Percentiles rank a stretch among this genome's conserved stretches.
These are phyloP conservation scores for Cytidiella melzeri DNA, from an alignment of 768 basidiomycete species.

Conservation along the genomic window DNA sequence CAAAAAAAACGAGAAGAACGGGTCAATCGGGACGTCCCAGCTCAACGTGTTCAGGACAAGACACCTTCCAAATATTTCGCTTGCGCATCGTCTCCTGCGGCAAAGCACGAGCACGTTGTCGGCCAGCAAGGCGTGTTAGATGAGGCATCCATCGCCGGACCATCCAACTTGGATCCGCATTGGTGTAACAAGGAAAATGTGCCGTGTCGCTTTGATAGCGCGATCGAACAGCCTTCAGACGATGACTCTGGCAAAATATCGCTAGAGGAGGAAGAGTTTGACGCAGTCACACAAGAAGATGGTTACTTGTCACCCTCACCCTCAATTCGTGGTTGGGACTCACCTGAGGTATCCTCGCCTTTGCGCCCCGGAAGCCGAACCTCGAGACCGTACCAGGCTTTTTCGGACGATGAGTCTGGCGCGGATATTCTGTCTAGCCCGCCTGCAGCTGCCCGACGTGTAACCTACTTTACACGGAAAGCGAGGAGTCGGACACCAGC, in stretches of 20 bases:
- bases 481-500: background rate
- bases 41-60: slow-evolving; percentile 5
- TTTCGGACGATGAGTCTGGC: slow-evolving; percentile 39
- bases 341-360: slow-evolving; percentile 65
- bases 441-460: slow-evolving; percentile 5
- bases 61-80: slow-evolving; percentile 19
- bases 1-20: slow-evolving; percentile 37
- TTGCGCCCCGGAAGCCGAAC: slow-evolving; percentile 22
- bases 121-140: slow-evolving; percentile 3
- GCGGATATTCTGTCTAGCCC: slow-evolving; percentile 52
- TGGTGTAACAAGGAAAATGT: slow-evolving; percentile 40
- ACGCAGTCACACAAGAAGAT: slow-evolving; percentile 65
- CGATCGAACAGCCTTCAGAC: slow-evolving; percentile 15
- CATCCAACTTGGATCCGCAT: slow-evolving; percentile 25
- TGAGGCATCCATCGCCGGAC: slow-evolving; percentile 24
- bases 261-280: slow-evolving; percentile 28
- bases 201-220: slow-evolving; percentile 8
- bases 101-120: background rate
- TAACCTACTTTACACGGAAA: slow-evolving; percentile 3
- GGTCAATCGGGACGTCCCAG: slow-evolving; percentile 11
- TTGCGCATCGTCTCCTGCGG: slow-evolving; percentile 10
- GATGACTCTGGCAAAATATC: slow-evolving; percentile 34
- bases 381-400: slow-evolving; percentile 5
- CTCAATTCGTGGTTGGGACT: slow-evolving; percentile 41
- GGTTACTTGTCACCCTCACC: slow-evolving; percentile 75